These are phyloP conservation scores for Pulveroboletus ravenelii DNA, from an alignment of 768 basidiomycete genomes.

Conservation along the genomic window DNA sequence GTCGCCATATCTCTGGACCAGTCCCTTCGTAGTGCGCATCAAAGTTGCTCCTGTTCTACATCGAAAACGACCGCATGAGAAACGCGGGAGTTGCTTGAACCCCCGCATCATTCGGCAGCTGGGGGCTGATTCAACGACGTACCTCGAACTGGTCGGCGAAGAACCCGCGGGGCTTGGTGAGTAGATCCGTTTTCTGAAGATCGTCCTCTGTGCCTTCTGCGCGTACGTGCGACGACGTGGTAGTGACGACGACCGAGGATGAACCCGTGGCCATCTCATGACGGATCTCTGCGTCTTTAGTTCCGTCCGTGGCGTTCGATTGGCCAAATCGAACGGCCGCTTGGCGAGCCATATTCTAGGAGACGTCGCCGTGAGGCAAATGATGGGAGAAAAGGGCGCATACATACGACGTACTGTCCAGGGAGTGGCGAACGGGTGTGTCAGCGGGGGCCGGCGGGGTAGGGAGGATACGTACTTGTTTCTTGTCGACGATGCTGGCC, in stretches of 20 bases:
- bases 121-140: no score
- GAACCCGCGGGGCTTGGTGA: conserved; percentile 66
- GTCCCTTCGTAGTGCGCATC: conserved; percentile 86
- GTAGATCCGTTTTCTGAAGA: conserved; percentile 39
- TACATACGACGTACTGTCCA: conserved; percentile 60
- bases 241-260: conserved; percentile 49
- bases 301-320: conserved; percentile 24
- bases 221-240: conserved; percentile 42
- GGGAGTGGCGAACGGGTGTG: not conserved
- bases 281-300: conserved; percentile 15
- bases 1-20: conserved; percentile 93
- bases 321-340: conserved; percentile 72
- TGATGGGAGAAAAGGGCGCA: not conserved
- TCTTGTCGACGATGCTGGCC: conserved; percentile 94
- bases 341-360: conserved; percentile 81
- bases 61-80: no score
- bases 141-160: conserved; percentile 97
- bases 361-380: not conserved
- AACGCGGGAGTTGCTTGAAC: no score
- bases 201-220: conserved; percentile 27
- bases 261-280: conserved; percentile 41
- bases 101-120: no score
- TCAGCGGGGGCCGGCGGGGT: not conserved
- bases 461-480: conserved; percentile 54
- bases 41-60: conserved; percentile 78